These are phyloP conservation scores for Fusarium proliferatum DNA, from an alignment of 2,329 filamentous ascomycete species.

Conservation along the genomic window DNA sequence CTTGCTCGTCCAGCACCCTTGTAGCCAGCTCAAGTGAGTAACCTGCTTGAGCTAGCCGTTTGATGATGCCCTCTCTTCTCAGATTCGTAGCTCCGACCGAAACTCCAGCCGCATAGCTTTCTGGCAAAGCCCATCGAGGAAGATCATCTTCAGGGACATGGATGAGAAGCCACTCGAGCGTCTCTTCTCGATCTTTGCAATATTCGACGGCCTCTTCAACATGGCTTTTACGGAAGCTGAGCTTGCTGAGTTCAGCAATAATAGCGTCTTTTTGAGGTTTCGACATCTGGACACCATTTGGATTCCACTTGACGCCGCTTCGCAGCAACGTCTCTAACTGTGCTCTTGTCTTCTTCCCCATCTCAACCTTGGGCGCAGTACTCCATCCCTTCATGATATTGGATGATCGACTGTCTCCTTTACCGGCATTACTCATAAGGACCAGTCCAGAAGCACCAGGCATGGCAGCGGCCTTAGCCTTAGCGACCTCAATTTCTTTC, in stretches of 20 bases:
- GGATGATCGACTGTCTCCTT: conserved; percentile 47
- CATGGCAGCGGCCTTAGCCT: conserved; percentile 75
- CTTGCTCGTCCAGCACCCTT: conserved; percentile 76
- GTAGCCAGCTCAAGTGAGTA: conserved; percentile 88
- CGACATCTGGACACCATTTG: conserved; percentile 75
- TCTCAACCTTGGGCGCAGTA: conserved; percentile 88
- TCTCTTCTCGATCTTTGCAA: conserved; percentile 92
- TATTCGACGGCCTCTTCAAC: conserved; percentile 86
- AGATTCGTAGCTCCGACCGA: conserved; percentile 86
- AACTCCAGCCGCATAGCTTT: conserved; percentile 90
- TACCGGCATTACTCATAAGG: conserved; percentile 59
- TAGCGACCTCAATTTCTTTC: conserved; percentile 73
- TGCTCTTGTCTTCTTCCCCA: conserved; percentile 83
- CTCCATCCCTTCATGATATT: conserved; percentile 80
- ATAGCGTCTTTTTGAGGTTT: conserved; percentile 67
- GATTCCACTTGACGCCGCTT: conserved; percentile 86
- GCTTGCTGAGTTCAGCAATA: conserved; percentile 77
- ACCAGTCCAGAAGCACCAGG: conserved; percentile 67
- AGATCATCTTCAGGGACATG: conserved; percentile 97
- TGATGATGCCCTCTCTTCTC: conserved; percentile 82
- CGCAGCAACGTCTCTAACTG: conserved; percentile 85
- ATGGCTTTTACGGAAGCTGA: conserved; percentile 91
- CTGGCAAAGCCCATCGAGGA: conserved; percentile 91
- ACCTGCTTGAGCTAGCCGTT: conserved; percentile 82
- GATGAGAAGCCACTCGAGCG: conserved; percentile 94